These are phyloP conservation scores for Clausena lansium DNA, from an alignment of 345 rosid species.

Conservation along the genomic window DNA sequence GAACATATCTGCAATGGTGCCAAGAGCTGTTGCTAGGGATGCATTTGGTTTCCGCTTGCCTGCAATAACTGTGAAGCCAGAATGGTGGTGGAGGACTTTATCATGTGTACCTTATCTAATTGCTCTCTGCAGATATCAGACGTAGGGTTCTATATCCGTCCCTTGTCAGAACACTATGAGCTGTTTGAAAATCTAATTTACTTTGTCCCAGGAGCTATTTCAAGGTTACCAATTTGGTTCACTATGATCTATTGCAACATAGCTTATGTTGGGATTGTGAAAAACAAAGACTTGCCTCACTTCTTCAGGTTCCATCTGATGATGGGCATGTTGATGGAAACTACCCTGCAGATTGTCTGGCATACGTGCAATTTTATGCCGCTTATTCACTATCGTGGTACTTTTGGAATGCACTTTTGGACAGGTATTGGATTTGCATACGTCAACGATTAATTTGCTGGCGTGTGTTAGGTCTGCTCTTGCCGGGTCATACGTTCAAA, in stretches of 20 bases:
- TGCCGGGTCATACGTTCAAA: constrained; percentile 53
- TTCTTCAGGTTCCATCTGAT: constrained; percentile 81
- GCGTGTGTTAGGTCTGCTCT: constrained; percentile 70
- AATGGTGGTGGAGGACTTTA: constrained; percentile 87
- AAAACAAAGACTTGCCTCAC: constrained; percentile 71
- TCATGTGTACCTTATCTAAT: constrained; percentile 72
- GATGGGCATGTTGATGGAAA: constrained; percentile 88
- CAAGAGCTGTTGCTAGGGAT: constrained; percentile 36
- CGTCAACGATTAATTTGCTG: constrained; percentile 51
- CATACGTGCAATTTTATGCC: constrained; percentile 69
- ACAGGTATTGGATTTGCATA: constrained; percentile 54
- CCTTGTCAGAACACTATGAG: constrained; percentile 55
- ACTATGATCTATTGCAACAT: constrained; percentile 58
- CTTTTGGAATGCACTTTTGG: constrained; percentile 69
- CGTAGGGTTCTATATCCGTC: constrained; percentile 61
- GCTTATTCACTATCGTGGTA: constrained; percentile 65
- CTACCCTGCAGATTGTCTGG: constrained; percentile 65
- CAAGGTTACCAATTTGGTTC: constrained; percentile 75
- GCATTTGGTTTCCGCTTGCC: constrained; percentile 49
- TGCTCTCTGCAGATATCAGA: constrained; percentile 78
- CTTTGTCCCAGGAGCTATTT: constrained; percentile 69
- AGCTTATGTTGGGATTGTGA: constrained; percentile 57
- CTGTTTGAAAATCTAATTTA: constrained; percentile 49
- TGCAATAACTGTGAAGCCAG: constrained; percentile 49
- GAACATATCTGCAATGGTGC: constrained; percentile 3